A percentile compares a stretch with the other conserved stretches of the same genome.
Conservation (phyloP, 176 grass and related monocot genomes). For the Juncus effusus region DNA sequence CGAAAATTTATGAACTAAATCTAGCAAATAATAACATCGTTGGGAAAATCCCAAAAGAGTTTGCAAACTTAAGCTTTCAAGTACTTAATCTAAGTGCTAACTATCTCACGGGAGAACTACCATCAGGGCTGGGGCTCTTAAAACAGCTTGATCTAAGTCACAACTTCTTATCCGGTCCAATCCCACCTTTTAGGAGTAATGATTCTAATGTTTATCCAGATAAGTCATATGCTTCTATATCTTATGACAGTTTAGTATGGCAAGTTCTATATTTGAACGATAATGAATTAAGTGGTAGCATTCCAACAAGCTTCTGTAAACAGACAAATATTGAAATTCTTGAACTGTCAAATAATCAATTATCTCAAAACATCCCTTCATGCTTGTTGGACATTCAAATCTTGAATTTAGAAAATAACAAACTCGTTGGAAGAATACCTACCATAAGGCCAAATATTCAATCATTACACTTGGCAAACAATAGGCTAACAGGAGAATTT, state of each 20-base stretch:
- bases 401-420: neutral
- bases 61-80: no score
- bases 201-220: neutral
- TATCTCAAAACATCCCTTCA: neutral
- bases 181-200: neutral
- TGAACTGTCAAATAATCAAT: neutral
- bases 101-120: neutral
- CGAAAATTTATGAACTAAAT: neutral
- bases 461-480: conserved; percentile 1
- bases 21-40: neutral
- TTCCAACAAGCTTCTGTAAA: neutral
- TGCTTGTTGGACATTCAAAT: neutral
- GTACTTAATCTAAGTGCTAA: no score
- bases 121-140: neutral
- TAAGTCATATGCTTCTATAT: neutral
- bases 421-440: neutral
- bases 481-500: neutral
- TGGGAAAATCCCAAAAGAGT: neutral
- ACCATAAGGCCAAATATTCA: neutral
- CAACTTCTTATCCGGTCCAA: no score
- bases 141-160: no score
- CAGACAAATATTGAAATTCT: neutral
- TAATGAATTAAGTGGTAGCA: neutral
- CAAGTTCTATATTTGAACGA: neutral
- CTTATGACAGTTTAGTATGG: neutral